Conservation (phyloP, 2,329 filamentous ascomycete genomes). For the Talaromyces sp. region DNA sequence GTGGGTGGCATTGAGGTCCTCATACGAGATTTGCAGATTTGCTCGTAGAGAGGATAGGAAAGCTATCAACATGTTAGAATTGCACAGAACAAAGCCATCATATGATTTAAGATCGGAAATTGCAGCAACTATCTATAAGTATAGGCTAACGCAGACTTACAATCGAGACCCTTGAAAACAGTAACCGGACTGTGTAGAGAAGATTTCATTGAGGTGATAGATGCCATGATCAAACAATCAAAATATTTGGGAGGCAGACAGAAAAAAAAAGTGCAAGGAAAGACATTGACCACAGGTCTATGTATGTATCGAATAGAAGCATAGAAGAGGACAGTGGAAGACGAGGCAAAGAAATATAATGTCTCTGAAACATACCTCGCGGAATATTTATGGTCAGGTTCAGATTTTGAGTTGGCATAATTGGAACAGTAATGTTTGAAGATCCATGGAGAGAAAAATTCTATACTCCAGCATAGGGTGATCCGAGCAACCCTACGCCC, state of each 20-base stretch:
- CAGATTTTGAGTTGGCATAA: slow-evolving; percentile 8
- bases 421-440: slow-evolving; percentile 2
- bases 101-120: neutral
- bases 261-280: neutral
- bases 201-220: slow-evolving; percentile 9
- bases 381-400: slow-evolving; percentile 10
- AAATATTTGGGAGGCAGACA: neutral
- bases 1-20: slow-evolving; percentile 40
- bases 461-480: neutral
- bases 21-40: slow-evolving; percentile 66
- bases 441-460: slow-evolving; percentile 5
- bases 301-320: neutral
- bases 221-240: neutral
- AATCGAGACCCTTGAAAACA: slow-evolving; percentile 16
- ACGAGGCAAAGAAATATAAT: neutral
- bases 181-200: slow-evolving; percentile 14
- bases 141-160: slow-evolving; percentile 6
- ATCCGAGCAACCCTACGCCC: neutral
- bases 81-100: neutral
- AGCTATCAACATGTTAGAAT: slow-evolving; percentile 48
- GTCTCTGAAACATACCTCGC: slow-evolving; percentile 6
- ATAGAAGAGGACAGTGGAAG: neutral
- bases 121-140: neutral
- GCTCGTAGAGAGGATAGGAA: slow-evolving; percentile 80
- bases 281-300: neutral